Base-by-base conservation (phyloP, 176 grass and related monocot species). In the Dendrocalamus sinicus region DNA sequence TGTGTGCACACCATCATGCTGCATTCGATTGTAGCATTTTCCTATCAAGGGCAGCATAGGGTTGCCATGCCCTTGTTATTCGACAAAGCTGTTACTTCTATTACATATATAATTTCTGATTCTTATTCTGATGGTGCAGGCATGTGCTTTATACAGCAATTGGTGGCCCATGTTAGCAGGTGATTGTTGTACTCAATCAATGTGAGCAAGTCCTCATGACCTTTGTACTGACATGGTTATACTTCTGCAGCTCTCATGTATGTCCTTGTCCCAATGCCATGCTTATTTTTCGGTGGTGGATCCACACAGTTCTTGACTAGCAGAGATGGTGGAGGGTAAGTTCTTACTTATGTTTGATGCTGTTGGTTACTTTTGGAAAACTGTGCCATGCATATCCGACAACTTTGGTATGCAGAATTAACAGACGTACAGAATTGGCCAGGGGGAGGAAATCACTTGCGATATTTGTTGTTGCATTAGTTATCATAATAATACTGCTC, bases 81-180 rank as follows among this genome's bases (percentile, higher is more conserved):
- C 48, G 68, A 59, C 15, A 9, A 57, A 37, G 39, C 39, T 83
- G 4, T 52, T 60, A 41, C 19, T 65, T 79, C 11, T 62, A 28
- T 62, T 62, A 13, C 11, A 62, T 62, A 15, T 59, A 23, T 59
- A 23, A 9, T 78, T 51, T 40, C 20, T 55, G 19, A 32, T 79
- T 77, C 58, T 82, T 37, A 19, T 81, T 82, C 75, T 77, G 37
- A 19, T 90, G 44, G 37, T 89, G 44, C 59, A 98, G 96, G 96
- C 96, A 81, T 98, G 96, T 84, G 96, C 91, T 83, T 73, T 98
- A 77, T 98, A 98, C 88, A 98, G 78, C 90, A 98, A 98, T 45
- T 98, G 96, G 96, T 98, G 96, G 96, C 96, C 96, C 44, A 98
- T 98, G 96, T 88, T 98, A 91, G 91, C 96, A 92, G 96, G 96